Percentiles rank a stretch among this genome's conserved stretches.
phyloP scores from a whole-genome alignment of 148 eudicot genomes.

The Tetragonia tetragonoides region DNA sequence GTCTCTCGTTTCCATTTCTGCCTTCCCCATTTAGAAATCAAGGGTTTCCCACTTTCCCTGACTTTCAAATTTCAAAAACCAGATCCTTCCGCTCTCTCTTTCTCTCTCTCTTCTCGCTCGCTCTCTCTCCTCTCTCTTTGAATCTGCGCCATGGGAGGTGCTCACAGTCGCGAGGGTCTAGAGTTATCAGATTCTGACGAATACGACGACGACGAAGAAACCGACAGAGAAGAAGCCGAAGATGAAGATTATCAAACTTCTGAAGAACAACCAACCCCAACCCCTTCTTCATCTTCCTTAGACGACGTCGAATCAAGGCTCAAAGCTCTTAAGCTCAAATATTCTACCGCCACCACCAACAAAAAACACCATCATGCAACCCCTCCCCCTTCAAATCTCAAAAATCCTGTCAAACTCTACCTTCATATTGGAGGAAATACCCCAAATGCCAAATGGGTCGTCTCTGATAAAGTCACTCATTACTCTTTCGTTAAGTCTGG shows the following conservation, averaged over 20 bases:
- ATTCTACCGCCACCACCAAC: slow-evolving; percentile 36
- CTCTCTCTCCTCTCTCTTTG: neutral
- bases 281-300: slow-evolving; percentile 32
- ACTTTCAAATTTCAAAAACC: slow-evolving; percentile 19
- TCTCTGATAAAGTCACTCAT: slow-evolving; percentile 48
- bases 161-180: slow-evolving; percentile 68
- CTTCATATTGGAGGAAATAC: slow-evolving; percentile 76
- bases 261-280: slow-evolving; percentile 22
- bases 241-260: slow-evolving; percentile 34
- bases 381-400: slow-evolving; percentile 7
- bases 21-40: neutral
- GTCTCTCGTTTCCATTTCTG: neutral
- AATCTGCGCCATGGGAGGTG: slow-evolving; percentile 47
- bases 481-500: slow-evolving; percentile 44
- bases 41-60: neutral
- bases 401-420: slow-evolving; percentile 66
- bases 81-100: slow-evolving; percentile 30
- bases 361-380: slow-evolving; percentile 4
- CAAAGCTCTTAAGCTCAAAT: slow-evolving; percentile 55
- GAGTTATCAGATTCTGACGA: slow-evolving; percentile 65
- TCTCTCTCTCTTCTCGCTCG: slow-evolving; percentile 12
- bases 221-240: slow-evolving; percentile 25
- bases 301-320: slow-evolving; percentile 63
- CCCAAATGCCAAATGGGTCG: slow-evolving; percentile 74
- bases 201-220: slow-evolving; percentile 36